Evolutionary conservation across 805 yeast species (phyloP), one percentile per base, ranked within the genome.

Genomic region (Saccharomycopsis capsularis): DNA sequence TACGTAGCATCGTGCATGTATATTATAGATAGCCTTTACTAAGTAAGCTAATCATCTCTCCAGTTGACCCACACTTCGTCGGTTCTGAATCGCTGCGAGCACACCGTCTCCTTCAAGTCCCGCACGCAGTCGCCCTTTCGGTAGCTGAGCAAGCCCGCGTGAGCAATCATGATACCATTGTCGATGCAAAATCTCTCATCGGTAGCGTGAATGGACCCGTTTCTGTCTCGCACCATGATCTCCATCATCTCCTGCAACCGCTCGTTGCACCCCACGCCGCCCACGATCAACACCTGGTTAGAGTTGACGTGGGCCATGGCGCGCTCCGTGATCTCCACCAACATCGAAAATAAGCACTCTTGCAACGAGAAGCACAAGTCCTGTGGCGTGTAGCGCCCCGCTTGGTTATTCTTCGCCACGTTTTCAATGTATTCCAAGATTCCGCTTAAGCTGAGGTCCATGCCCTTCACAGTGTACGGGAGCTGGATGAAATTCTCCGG

Each of bases 121-220:
- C 68, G 74, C 2, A 78, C 77, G 13, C 61, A 59, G 48, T 78
- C 79, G 1, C 97, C 96, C 74, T 82, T 84, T 57, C 98, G 72
- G 60, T 79, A 89, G 46, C 85, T 86, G 51, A 93, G 64, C 42
- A 93, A 68, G 0, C 99, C 99, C 0, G 99, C 98, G 60, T 93
- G 99, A 0, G 99, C 99, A 59, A 93, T 93, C 99, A 93, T 93
- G 35, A 91, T 93, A 9, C 99, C 99, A 60, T 93, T 93, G 63
- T 93, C 99, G 40, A 93, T 93, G 66, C 99, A 93, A 62, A 93
- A 91, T 51, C 98, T 68, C 61, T 93, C 98, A 64, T 93, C 99
- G 0, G 99, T 93, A 2, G 99, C 96, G 62, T 74, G 88, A 3
- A 93, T 82, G n/a, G 78, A 73, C 0, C 98, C 98, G 56, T 81